Conservation (phyloP, 1,284 basidiomycete species). For the Cutaneotrichosporon spelunceum region DNA sequence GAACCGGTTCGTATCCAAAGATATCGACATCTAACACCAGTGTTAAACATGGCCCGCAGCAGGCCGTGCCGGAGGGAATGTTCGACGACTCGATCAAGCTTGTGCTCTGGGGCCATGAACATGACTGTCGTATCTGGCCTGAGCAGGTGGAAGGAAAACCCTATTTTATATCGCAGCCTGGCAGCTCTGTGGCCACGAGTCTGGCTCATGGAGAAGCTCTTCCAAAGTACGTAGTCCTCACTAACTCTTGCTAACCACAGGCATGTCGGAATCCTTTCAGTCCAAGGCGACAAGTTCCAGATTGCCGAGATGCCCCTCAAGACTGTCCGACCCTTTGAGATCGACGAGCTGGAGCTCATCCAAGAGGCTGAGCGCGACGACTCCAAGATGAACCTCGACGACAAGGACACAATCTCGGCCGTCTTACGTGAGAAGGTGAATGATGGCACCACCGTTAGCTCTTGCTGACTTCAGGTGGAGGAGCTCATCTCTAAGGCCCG, state of each 20-base stretch:
- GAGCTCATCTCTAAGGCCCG: slow-evolving; percentile 74
- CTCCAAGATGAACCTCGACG: slow-evolving; percentile 65
- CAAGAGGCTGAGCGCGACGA: slow-evolving; percentile 69
- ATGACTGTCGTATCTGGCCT: slow-evolving; percentile 89
- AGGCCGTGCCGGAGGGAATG: slow-evolving; percentile 90
- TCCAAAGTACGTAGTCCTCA: slow-evolving; percentile 63
- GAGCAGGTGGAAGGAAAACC: slow-evolving; percentile 85
- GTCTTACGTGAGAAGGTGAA: slow-evolving; percentile 69
- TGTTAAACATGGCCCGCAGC: slow-evolving; percentile 88
- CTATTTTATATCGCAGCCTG: slow-evolving; percentile 92
- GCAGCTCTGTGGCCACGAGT: slow-evolving; percentile 90
- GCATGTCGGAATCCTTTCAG: slow-evolving; percentile 79
- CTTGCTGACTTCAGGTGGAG: slow-evolving; percentile 61
- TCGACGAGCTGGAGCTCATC: slow-evolving; percentile 72
- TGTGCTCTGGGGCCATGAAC: slow-evolving; percentile 98
- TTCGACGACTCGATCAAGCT: slow-evolving; percentile 94
- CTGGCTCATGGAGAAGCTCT: slow-evolving; percentile 84
- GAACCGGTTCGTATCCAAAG: slow-evolving; percentile 64
- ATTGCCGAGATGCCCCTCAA: slow-evolving; percentile 80
- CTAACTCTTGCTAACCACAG: slow-evolving; percentile 51
- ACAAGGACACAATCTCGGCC: slow-evolving; percentile 75
- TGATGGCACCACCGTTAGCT: slow-evolving; percentile 19
- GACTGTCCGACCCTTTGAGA: slow-evolving; percentile 92
- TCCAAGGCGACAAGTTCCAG: slow-evolving; percentile 81
- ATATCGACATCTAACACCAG: slow-evolving; percentile 52